Percentiles rank a stretch among this genome's conserved stretches.
These are phyloP conservation scores for Leccinellum luteum DNA, from an alignment of 768 basidiomycete genomes.

Conservation along the genomic window DNA sequence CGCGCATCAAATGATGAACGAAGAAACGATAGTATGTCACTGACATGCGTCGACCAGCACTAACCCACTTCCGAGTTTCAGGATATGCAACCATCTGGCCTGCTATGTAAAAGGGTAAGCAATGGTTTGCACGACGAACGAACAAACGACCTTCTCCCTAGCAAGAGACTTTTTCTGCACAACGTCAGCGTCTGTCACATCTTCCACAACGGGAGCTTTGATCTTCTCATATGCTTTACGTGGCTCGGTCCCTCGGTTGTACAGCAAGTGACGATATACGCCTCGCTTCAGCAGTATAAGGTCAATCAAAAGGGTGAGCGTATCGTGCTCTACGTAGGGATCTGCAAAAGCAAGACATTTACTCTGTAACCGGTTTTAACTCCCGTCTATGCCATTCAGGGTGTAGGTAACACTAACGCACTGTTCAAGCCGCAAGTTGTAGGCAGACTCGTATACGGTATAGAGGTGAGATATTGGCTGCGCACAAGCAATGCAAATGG, in stretches of 20 bases:
- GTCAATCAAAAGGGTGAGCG: slow-evolving; percentile 69
- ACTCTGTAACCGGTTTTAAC: slow-evolving; percentile 37
- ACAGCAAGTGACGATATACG: slow-evolving; percentile 79
- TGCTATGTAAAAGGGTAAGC: slow-evolving; percentile 37
- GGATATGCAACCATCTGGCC: slow-evolving; percentile 60
- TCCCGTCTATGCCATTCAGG: neutral
- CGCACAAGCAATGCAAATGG: slow-evolving; percentile 79
- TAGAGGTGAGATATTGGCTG: slow-evolving; percentile 65
- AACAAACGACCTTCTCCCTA: slow-evolving; percentile 27
- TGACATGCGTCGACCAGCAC: slow-evolving; percentile 71
- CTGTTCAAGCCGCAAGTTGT: slow-evolving; percentile 80
- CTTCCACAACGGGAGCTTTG: neutral
- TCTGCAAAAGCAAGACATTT: slow-evolving; percentile 71
- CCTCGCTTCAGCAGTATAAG: slow-evolving; percentile 79
- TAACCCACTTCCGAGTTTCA: slow-evolving; percentile 56
- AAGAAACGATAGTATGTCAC: slow-evolving; percentile 24
- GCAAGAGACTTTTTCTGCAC: slow-evolving; percentile 3
- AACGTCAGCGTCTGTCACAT: neutral
- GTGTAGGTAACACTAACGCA: slow-evolving; percentile 53
- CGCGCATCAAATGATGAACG: slow-evolving; percentile 1
- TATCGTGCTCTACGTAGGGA: slow-evolving; percentile 85
- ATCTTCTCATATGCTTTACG: slow-evolving; percentile 37
- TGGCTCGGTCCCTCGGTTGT: slow-evolving; percentile 72
- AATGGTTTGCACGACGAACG: neutral
- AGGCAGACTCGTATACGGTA: slow-evolving; percentile 74